Evolutionary conservation across 495 filamentous ascomycete genomes (phyloP).

Genomic region (Penicillium samsonianum): DNA sequence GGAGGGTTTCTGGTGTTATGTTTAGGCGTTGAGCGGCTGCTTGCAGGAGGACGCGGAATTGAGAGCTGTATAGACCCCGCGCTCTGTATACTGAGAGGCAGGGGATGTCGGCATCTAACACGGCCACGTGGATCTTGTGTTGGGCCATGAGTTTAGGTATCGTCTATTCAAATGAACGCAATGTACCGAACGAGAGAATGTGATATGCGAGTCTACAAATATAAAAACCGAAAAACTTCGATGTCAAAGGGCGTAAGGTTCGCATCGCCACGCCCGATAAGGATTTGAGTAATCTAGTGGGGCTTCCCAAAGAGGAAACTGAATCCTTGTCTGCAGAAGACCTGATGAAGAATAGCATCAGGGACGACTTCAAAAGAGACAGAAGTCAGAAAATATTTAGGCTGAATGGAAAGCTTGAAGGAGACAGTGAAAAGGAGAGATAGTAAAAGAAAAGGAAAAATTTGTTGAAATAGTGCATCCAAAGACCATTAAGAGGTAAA

Average conservation of each 20-base stretch:
- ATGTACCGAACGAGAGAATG: background rate
- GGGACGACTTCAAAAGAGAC: background rate
- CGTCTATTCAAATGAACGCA: background rate
- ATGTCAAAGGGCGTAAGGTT: background rate
- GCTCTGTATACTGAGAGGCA: slow-evolving; percentile 36
- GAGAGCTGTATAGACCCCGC: slow-evolving; percentile 43
- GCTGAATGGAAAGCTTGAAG: background rate
- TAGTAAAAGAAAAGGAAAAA: background rate
- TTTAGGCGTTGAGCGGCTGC: slow-evolving; percentile 35
- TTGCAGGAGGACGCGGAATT: slow-evolving; percentile 40
- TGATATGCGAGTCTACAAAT: background rate
- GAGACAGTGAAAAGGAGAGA: background rate
- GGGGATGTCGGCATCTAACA: slow-evolving; percentile 45
- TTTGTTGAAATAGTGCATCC: background rate
- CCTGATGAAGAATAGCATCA: background rate
- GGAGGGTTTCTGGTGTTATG: slow-evolving; percentile 13
- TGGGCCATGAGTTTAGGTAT: slow-evolving; percentile 14
- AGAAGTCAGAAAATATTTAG: background rate
- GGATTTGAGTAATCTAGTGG: slow-evolving; percentile 6
- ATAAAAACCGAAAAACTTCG: background rate
- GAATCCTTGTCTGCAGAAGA: slow-evolving; percentile 5
- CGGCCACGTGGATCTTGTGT: slow-evolving; percentile 41
- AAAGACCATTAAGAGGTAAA: background rate
- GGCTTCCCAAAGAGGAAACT: background rate
- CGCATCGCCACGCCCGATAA: slow-evolving; percentile 7